Conservation (phyloP, 2,329 filamentous ascomycete species). For the Gnomoniopsis sp. region DNA sequence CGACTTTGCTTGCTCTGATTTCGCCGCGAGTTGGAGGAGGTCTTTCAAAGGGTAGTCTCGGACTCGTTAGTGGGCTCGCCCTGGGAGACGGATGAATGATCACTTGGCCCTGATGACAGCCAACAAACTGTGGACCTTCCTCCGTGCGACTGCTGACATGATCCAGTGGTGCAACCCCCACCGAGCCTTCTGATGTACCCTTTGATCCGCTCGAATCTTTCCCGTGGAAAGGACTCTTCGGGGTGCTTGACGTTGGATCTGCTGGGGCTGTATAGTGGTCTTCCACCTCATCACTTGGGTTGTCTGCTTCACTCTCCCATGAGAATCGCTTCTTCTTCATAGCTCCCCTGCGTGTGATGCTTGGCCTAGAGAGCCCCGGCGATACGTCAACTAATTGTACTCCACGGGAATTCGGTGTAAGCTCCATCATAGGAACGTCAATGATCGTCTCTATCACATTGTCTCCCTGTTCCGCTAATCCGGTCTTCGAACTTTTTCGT, state of each 20-base stretch:
- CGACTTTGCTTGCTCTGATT: too few species aligned
- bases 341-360: background rate
- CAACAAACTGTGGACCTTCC: too few species aligned
- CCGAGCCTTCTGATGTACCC: too few species aligned
- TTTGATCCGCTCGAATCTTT: too few species aligned
- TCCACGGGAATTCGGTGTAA: background rate
- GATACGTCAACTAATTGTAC: background rate
- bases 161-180: too few species aligned
- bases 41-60: background rate
- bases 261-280: background rate
- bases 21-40: background rate
- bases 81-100: background rate
- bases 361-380: background rate
- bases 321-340: background rate
- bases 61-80: background rate
- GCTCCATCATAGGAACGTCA: background rate
- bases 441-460: background rate
- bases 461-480: background rate
- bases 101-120: too few species aligned
- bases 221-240: background rate
- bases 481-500: background rate
- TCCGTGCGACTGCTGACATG: too few species aligned
- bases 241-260: background rate
- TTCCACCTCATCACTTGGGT: background rate
- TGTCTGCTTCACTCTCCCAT: background rate